phyloP scores from a whole-genome alignment of 305 asterid species.

The Fraxinus floribunda region DNA sequence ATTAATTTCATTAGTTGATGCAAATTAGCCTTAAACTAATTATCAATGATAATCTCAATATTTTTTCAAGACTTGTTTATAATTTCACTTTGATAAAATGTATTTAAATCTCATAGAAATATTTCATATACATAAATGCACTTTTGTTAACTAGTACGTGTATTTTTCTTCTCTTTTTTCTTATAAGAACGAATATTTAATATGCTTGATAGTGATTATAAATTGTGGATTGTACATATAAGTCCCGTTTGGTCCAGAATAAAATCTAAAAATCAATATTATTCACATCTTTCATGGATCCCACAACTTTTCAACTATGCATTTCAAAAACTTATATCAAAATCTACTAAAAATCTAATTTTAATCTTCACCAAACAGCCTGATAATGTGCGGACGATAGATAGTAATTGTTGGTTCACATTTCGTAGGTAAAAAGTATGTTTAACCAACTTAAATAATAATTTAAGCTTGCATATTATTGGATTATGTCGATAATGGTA shows the following conservation, averaged over 20 bases:
- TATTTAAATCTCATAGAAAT: background rate
- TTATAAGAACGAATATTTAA: background rate
- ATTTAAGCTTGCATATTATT: background rate
- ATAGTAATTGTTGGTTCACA: background rate
- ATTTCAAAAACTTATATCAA: too few species aligned
- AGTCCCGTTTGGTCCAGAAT: too few species aligned
- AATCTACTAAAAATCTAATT: too few species aligned
- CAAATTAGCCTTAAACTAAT: background rate
- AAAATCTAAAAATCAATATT: too few species aligned
- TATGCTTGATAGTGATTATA: background rate
- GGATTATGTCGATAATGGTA: background rate
- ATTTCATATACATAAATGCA: background rate
- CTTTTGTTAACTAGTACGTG: background rate
- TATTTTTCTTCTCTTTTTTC: conserved; percentile 1
- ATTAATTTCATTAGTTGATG: background rate
- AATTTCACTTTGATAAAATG: background rate
- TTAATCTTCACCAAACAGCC: too few species aligned
- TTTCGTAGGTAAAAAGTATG: background rate
- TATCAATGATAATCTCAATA: background rate
- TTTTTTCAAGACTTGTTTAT: background rate
- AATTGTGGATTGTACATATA: background rate
- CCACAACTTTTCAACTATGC: too few species aligned
- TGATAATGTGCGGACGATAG: background rate
- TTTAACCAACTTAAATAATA: too few species aligned
- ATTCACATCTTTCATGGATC: too few species aligned